Base-by-base conservation (phyloP, 345 rosid species). In the rapeseed (Brassica napus) region DNA sequence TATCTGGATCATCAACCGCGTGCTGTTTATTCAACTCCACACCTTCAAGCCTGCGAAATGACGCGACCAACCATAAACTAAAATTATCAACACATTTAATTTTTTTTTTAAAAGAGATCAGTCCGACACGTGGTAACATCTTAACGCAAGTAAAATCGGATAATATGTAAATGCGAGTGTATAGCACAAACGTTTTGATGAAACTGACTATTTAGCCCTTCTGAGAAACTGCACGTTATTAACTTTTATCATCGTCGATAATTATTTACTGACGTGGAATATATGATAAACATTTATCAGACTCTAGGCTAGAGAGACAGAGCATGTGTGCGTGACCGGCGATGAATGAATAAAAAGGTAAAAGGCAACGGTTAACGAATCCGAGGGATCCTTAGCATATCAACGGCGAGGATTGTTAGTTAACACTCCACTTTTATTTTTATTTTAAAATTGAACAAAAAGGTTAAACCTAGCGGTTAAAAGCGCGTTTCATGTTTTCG, bases 1-100 rank as follows among this genome's bases (percentile, higher is more conserved):
- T 82, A 54, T 89, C 94, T 9, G 97, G 98, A 81, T 90, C 83
- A 35, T 76, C 83, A 54, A 89, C 91, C 0, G 95, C 95, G 69
- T 91, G 88, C 79, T 82, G 81, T 79, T 83, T 81, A 67, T 85
- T 84, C 86, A 75, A 62, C 65, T 80, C 86, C 10, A 31, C 37
- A 49, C 58, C 67, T 30, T 77, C 82, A 21, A 37, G 42, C 77
- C 87, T 84, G 83, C 42, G 62, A 67, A 68, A 73, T 47, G 82
- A 79, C 63, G 34, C 65, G 73, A 68, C 78, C 77, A 79, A 73
- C 76, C 81, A 71, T 78, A 54, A 71, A 66, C 54, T 32, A 5
- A 30, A n/a, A 66, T 60, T 28, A 57, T 31, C 4, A 28, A 28
- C 31, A 28, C 31, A 28, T 28, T 28, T 28, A 28, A 28, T 28